Base-by-base conservation (phyloP, 2,329 filamentous ascomycete species). In the Pezicula neosporulosa region DNA sequence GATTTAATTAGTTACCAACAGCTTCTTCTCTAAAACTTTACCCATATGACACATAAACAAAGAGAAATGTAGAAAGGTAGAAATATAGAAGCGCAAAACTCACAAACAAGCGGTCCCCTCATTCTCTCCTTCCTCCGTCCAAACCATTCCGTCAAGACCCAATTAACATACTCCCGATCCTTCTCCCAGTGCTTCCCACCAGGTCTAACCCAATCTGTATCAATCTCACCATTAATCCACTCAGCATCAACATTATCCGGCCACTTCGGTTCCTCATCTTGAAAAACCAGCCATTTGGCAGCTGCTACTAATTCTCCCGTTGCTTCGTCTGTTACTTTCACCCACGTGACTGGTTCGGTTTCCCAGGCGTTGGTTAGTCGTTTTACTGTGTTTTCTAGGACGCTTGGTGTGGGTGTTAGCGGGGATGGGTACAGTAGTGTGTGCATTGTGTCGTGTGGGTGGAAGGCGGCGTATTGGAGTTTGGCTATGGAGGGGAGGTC, bases 271-370 rank as follows among this genome's bases (percentile, higher is more conserved):
- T 19, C 39, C 15, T 24, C 18, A 13, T 13, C 16, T 24, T 13
- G 21, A 8, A 33, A 59, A 45, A 59, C 41, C 6, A 51, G 37
- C 57, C 57, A 59, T 18, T 59, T 59, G n/a, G 53, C 53, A 4
- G 49, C 51, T 1, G 53, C 44, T 12, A 56, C 36, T 19, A 54
- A 24, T 3, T 45, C 18, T 2, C 43, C 44, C 3, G 44, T 52
- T 19, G 51, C 39, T 1, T 19, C 42, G 43, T 55, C 50, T 18
- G 35, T 47, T 8, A 56, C 33, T 46, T 55, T 55, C 15, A 55
- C 15, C 38, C 38, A 18, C 15, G 47, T 42, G 27, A 27, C 24
- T 30, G 28, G n/a, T 6, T 16, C 30, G 21, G 43, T 16, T 21
- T 21, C 39, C 39, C 18, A 36, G 13, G 42, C 16, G 6, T 46